Percentiles rank a stretch among this genome's conserved stretches.
Conservation (phyloP, 2,329 filamentous ascomycete species). For the Fusarium equiseti region DNA sequence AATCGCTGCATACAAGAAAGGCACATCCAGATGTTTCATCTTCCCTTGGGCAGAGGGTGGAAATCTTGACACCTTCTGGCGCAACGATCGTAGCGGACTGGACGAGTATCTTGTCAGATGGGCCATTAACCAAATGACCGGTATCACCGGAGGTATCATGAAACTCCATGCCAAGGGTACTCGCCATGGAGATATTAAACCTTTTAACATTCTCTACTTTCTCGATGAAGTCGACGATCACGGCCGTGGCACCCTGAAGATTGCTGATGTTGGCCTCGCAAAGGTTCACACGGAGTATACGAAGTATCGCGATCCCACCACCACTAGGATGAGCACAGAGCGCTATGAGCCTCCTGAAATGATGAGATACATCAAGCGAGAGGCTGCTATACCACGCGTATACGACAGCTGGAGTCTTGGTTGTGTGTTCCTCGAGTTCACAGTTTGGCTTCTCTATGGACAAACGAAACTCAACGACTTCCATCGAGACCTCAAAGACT, state of each 20-base stretch:
- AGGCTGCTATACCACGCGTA: neutral
- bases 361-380: neutral
- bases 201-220: conserved; percentile 7
- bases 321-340: neutral
- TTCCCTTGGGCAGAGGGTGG: conserved; percentile 16
- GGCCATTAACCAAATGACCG: conserved; percentile 4
- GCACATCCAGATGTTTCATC: neutral
- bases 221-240: neutral
- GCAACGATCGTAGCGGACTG: fast-evolving
- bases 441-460: conserved; percentile 1
- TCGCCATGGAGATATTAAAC: conserved; percentile 10
- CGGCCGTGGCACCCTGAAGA: neutral
- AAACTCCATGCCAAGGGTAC: neutral
- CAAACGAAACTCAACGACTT: neutral
- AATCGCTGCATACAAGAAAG: neutral
- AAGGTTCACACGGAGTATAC: neutral
- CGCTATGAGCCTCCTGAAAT: conserved; percentile 2
- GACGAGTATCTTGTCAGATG: neutral
- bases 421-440: conserved; percentile 7
- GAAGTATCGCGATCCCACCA: neutral
- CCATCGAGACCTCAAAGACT: neutral
- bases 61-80: neutral
- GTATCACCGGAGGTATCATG: neutral
- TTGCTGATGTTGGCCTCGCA: neutral
- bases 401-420: conserved; percentile 8